Conservation (phyloP, 2,329 filamentous ascomycete species). For the Amesomyces nigricolor region DNA sequence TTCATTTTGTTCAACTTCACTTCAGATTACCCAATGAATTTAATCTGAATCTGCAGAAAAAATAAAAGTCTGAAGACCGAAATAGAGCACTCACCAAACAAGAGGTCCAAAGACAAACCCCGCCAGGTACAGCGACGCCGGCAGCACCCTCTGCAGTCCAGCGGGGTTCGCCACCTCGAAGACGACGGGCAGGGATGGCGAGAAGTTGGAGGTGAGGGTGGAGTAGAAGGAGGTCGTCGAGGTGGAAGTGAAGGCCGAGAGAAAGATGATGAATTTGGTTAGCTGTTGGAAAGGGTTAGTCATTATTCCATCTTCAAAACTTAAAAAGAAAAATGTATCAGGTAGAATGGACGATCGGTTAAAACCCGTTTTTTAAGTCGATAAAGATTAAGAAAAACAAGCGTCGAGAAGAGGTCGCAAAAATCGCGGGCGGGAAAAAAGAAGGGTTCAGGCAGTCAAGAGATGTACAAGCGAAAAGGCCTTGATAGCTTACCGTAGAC, state of each 20-base stretch:
- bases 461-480: no score
- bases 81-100: constrained; percentile 9
- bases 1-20: no score
- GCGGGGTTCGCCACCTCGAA: constrained; percentile 20
- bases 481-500: constrained; percentile 13
- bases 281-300: constrained; percentile 7
- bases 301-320: no score
- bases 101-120: constrained; percentile 28
- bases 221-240: constrained; percentile 27
- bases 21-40: no score
- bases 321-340: no score
- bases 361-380: no score
- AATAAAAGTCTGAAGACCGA: background rate
- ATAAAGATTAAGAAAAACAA: no score
- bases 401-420: no score
- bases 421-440: no score
- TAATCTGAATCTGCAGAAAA: no score
- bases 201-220: constrained; percentile 25
- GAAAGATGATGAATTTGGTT: constrained; percentile 24
- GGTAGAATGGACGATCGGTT: no score
- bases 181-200: constrained; percentile 15
- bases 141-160: constrained; percentile 24
- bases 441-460: no score
- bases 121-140: constrained; percentile 25
- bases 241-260: constrained; percentile 22